phyloP scores from a whole-genome alignment of 1,139 yeast species.

The Fermentozyma sake region DNA sequence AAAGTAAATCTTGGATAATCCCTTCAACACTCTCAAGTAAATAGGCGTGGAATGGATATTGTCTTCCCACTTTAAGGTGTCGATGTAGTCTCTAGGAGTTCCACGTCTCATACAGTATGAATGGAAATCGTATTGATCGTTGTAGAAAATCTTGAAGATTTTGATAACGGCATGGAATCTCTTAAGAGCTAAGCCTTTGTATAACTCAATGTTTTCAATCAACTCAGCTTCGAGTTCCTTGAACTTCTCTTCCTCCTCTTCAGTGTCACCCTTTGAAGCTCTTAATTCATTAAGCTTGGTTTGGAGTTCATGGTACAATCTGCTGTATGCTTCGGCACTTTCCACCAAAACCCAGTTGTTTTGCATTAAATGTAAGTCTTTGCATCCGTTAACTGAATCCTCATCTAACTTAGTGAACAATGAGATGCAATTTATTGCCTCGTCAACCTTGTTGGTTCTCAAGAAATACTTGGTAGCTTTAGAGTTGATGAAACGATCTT shows the following conservation, averaged over 20 bases:
- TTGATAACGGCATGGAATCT: slow-evolving; percentile 66
- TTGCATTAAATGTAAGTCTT: slow-evolving; percentile 85
- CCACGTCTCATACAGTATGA: slow-evolving; percentile 89
- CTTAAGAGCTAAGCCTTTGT: slow-evolving; percentile 73
- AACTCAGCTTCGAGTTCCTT: slow-evolving; percentile 30
- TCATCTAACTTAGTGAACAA: slow-evolving; percentile 82
- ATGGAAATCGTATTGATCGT: slow-evolving; percentile 94
- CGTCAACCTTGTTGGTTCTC: slow-evolving; percentile 73
- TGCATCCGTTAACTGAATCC: slow-evolving; percentile 70
- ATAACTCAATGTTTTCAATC: slow-evolving; percentile 34
- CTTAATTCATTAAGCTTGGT: slow-evolving; percentile 12
- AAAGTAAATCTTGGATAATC: slow-evolving; percentile 58
- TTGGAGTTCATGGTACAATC: slow-evolving; percentile 28
- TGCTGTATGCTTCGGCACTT: slow-evolving; percentile 72
- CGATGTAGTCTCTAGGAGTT: slow-evolving; percentile 77
- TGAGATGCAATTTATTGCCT: slow-evolving; percentile 71
- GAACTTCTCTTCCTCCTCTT: slow-evolving; percentile 13
- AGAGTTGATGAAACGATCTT: slow-evolving; percentile 88
- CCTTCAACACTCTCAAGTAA: slow-evolving; percentile 64
- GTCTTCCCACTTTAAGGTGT: slow-evolving; percentile 80
- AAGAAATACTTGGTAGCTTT: slow-evolving; percentile 80
- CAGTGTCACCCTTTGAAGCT: slow-evolving; percentile 13
- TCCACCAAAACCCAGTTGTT: slow-evolving; percentile 87
- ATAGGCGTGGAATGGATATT: slow-evolving; percentile 63
- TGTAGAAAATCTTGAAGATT: slow-evolving; percentile 64